phyloP scores from a whole-genome alignment of 371 early-diverging fungal species.

The Lichtheimia ornata region DNA sequence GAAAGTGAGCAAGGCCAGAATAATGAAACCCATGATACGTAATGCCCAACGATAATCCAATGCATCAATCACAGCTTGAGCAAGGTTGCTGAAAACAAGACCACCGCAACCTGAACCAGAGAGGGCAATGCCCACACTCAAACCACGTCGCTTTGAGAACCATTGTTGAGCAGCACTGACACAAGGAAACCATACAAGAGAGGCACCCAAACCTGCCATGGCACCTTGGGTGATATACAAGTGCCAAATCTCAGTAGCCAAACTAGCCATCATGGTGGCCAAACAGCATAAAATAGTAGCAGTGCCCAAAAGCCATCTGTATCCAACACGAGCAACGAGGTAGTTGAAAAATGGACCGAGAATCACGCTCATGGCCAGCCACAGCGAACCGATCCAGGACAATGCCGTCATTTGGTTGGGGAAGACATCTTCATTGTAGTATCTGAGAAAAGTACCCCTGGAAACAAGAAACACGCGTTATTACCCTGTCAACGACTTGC shows the following conservation, averaged over 20 bases:
- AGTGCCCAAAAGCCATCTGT: slow-evolving; percentile 49
- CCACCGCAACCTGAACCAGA: slow-evolving; percentile 55
- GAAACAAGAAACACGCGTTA: background rate
- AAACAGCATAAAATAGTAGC: slow-evolving; percentile 50
- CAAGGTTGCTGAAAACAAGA: slow-evolving; percentile 50
- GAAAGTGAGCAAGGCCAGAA: slow-evolving; percentile 46
- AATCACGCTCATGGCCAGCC: slow-evolving; percentile 36
- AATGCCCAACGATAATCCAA: slow-evolving; percentile 65
- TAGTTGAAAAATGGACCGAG: slow-evolving; percentile 42
- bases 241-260: slow-evolving; percentile 47
- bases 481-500: background rate
- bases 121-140: slow-evolving; percentile 69
- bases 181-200: slow-evolving; percentile 67
- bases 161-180: slow-evolving; percentile 68
- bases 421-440: slow-evolving; percentile 39
- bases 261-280: slow-evolving; percentile 64
- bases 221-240: slow-evolving; percentile 26
- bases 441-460: slow-evolving; percentile 37
- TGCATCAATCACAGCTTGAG: slow-evolving; percentile 40
- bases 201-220: slow-evolving; percentile 59
- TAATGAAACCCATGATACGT: slow-evolving; percentile 60
- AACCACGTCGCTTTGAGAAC: slow-evolving; percentile 64
- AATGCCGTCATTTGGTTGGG: slow-evolving; percentile 33
- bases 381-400: slow-evolving; percentile 46
- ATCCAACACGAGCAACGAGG: slow-evolving; percentile 55